Conservation (phyloP, 106 monocot species). For the Triglochin maritima region DNA sequence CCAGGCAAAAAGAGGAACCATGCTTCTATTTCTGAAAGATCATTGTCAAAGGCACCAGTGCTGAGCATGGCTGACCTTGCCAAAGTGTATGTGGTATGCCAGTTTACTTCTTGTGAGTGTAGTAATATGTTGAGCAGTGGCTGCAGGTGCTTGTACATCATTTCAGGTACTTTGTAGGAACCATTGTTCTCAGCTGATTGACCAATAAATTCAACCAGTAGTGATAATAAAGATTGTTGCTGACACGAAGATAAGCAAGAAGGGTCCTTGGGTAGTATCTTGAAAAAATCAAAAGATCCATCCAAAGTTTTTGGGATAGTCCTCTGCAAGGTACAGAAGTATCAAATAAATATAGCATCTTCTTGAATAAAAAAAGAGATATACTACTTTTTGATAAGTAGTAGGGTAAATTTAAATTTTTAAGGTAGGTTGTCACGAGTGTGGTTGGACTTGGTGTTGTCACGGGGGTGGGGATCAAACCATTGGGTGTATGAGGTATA, state of each 20-base stretch:
- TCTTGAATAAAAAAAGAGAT: background rate
- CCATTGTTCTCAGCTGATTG: conserved; percentile 18
- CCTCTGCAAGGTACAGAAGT: conserved; percentile 37
- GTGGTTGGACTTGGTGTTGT: no score
- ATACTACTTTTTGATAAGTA: no score
- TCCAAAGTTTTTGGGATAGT: conserved; percentile 56
- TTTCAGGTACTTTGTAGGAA: conserved; percentile 30
- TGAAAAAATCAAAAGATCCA: conserved; percentile 88
- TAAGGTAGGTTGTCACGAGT: no score
- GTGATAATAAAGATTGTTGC: conserved; percentile 57
- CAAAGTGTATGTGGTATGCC: conserved; percentile 40
- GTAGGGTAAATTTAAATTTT: no score
- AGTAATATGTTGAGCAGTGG: conserved; percentile 45
- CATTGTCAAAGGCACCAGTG: conserved; percentile 87
- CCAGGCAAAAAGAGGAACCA: conserved; percentile 73
- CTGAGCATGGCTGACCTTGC: conserved; percentile 68
- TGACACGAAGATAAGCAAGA: conserved; percentile 40
- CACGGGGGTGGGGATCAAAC: no score
- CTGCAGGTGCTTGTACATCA: conserved; percentile 74
- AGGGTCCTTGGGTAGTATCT: conserved; percentile 52
- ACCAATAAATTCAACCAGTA: conserved; percentile 51
- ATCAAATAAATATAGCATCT: background rate
- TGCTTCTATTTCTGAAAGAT: conserved; percentile 72
- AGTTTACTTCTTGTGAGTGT: conserved; percentile 36
- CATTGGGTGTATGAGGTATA: no score